Evolutionary conservation across 1,139 yeast species (phyloP).

Genomic region (Kodamaea derodonti): DNA sequence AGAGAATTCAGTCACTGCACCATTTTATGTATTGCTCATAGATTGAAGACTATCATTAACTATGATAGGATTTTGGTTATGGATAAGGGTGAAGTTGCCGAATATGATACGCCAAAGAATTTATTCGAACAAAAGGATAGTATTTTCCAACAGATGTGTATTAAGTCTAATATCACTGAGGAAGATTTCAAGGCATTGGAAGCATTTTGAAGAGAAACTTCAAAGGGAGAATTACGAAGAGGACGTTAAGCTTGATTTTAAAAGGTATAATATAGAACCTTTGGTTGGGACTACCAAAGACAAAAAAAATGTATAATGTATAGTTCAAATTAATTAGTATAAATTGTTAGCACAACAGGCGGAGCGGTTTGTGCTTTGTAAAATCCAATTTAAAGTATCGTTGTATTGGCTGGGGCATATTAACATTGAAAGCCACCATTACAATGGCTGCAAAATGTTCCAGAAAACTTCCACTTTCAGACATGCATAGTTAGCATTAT

Average conservation of each 20-base stretch:
- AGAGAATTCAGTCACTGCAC: conserved; percentile 64
- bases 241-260: too few species aligned
- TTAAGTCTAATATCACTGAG: conserved; percentile 26
- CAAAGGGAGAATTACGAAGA: too few species aligned
- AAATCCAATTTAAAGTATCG: too few species aligned
- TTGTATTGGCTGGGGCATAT: too few species aligned
- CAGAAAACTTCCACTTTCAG: too few species aligned
- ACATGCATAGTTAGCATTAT: too few species aligned
- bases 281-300: too few species aligned
- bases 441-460: too few species aligned
- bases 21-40: conserved; percentile 75
- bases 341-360: too few species aligned
- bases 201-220: conserved; percentile 3
- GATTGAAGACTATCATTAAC: conserved; percentile 61
- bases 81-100: conserved; percentile 59
- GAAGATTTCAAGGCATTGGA: conserved; percentile 10
- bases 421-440: too few species aligned
- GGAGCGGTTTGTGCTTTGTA: too few species aligned
- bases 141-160: conserved; percentile 38
- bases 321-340: not conserved
- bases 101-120: conserved; percentile 52
- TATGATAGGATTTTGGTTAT: conserved; percentile 66
- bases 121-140: conserved; percentile 43
- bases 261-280: too few species aligned
- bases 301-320: not conserved